Evolutionary conservation across 1,139 yeast genomes (phyloP), one percentile per base, ranked within the genome.

Genomic region (Protomyces gravidus): DNA sequence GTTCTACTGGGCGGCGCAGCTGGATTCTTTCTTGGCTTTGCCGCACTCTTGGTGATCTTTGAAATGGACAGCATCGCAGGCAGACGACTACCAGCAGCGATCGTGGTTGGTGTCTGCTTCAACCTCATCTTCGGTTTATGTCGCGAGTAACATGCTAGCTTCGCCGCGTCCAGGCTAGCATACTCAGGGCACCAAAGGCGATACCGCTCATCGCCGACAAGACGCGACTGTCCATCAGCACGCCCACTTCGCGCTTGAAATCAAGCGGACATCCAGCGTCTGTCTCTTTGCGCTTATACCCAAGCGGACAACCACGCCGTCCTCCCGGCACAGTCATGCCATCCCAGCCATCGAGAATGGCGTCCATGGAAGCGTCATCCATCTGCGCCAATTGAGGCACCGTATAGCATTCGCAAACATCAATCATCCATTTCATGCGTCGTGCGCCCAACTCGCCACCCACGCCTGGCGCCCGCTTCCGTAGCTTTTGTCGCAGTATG

Each of bases 401-500:
- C 7, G 66, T 59, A 63, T 65, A 65, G 45, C 53, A 49, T 23
- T 65, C 67, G 27, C 66, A 64, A 5, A 65, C 53, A 19, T 59
- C 48, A 45, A 55, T 60, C 62, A 60, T 60, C 67, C 67, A 65
- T 21, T 55, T 56, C 67, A 65, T 65, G 17, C 67, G 60, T 40
- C 56, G 55, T 15, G 53, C 61, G 3, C 49, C 55, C 19, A 56
- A 42, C 27, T 59, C 65, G 5, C 53, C 49, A 7, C 64, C 66
- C 3, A 50, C 46, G 1, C 64, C 66, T 5, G 67, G 66, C 1
- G 62, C 45, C n/a, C 45, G 21, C 30, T 71, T 74, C 59, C 92
- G 73, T 51, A 87, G 73, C 45, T 75, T 69, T 28, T 76, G 73
- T 59, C 95, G 73, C 47, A 87, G 72, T 51, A 74, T 68, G 0